Percentiles rank a stretch among this genome's conserved stretches.
Conservation (phyloP, 495 filamentous ascomycete species). For the Penicillium soppii region DNA sequence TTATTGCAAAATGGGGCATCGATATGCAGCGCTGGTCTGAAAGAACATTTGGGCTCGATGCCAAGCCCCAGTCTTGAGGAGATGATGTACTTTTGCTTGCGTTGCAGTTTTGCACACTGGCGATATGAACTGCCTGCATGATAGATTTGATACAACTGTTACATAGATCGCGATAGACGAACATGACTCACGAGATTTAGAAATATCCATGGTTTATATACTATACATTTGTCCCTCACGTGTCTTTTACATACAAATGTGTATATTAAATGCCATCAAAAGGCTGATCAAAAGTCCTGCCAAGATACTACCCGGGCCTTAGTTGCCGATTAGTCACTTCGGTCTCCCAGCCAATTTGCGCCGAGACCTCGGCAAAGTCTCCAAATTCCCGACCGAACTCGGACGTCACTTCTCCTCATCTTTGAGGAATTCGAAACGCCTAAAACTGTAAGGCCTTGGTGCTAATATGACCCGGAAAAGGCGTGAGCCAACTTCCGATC, state of each 20-base stretch:
- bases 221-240: no score
- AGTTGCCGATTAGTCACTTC: neutral
- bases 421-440: neutral
- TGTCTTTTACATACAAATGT: no score
- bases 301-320: no score
- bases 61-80: conserved; percentile 9
- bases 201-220: no score
- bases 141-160: conserved; percentile 4
- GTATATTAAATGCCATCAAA: no score
- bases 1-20: conserved; percentile 39
- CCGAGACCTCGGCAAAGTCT: conserved; percentile 13
- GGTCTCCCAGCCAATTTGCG: neutral
- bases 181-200: conserved; percentile 1
- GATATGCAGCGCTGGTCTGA: conserved; percentile 46
- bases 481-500: conserved; percentile 6
- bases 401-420: neutral
- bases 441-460: neutral
- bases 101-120: neutral
- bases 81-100: neutral
- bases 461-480: conserved; percentile 22
- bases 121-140: conserved; percentile 1
- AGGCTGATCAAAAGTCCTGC: no score
- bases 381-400: conserved; percentile 2
- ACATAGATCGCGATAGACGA: conserved; percentile 3
- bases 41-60: conserved; percentile 24